Conservation (phyloP, 352 stramenopile genomes). For the Phytopythium aichiense region DNA sequence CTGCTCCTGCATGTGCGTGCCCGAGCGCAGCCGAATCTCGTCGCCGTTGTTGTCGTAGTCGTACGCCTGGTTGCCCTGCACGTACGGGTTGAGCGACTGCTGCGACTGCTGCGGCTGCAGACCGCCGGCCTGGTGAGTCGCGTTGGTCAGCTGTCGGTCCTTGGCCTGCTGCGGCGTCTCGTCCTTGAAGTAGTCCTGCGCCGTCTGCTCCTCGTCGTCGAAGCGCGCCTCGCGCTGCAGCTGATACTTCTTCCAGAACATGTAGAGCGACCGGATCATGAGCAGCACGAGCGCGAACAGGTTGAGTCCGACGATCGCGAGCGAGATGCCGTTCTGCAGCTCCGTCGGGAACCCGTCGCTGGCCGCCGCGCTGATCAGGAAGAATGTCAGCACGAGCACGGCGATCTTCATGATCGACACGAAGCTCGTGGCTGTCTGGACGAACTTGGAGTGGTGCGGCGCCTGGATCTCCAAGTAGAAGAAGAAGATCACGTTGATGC, state of each 20-base stretch:
- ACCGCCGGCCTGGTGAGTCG: conserved; percentile 11
- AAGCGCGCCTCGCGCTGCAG: conserved; percentile 56
- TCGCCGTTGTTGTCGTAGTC: conserved; percentile 36
- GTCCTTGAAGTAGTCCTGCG: conserved; percentile 67
- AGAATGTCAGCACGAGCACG: conserved; percentile 67
- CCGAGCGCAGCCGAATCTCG: conserved; percentile 52
- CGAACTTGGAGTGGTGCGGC: conserved; percentile 64
- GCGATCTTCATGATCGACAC: conserved; percentile 79
- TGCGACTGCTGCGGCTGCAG: conserved; percentile 21
- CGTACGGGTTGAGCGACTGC: conserved; percentile 36
- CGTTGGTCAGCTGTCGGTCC: conserved; percentile 15
- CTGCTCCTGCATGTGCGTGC: conserved; percentile 34
- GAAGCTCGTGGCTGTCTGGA: conserved; percentile 69
- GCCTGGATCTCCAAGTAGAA: conserved; percentile 70
- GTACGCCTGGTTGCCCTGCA: conserved; percentile 24
- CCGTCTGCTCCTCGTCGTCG: conserved; percentile 56
- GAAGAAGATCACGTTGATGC: conserved; percentile 60
- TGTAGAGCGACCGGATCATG: conserved; percentile 65
- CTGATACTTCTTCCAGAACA: conserved; percentile 70
- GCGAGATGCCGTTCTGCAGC: conserved; percentile 64
- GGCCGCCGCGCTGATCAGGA: conserved; percentile 53
- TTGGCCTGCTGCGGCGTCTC: conserved; percentile 42
- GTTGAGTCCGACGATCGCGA: conserved; percentile 66
- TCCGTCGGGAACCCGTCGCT: conserved; percentile 52
- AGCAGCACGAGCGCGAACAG: conserved; percentile 62